Evolutionary conservation across 805 yeast species (phyloP).

Genomic region (Cyberlindnera lachancei): DNA sequence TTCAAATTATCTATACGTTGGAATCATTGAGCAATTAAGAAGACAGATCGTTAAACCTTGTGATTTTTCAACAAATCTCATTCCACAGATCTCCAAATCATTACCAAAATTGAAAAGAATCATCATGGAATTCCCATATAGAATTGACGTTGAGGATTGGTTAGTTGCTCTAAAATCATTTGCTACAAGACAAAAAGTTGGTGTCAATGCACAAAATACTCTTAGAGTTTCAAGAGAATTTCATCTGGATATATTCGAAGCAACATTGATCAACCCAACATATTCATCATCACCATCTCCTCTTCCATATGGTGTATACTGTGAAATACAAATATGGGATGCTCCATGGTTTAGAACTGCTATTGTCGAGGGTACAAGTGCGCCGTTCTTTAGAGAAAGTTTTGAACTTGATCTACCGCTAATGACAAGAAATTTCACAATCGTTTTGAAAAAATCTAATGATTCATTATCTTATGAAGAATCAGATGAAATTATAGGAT

Average conservation of each 20-base stretch:
- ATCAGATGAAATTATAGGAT: conserved; percentile 30
- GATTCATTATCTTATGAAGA: conserved; percentile 7
- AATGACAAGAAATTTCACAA: conserved; percentile 42
- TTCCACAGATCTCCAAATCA: conserved; percentile 24
- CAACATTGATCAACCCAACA: conserved; percentile 35
- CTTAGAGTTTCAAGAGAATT: conserved; percentile 49
- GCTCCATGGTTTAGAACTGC: conserved; percentile 76
- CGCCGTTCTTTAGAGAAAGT: conserved; percentile 82
- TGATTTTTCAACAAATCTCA: conserved; percentile 3
- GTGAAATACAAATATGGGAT: conserved; percentile 68
- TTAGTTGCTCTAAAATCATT: conserved; percentile 58
- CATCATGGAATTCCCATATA: conserved; percentile 55
- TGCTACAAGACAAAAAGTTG: conserved; percentile 46
- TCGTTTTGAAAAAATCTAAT: conserved; percentile 33
- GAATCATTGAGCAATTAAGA: conserved; percentile 48
- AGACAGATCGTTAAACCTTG: conserved; percentile 14
- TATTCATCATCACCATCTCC: conserved; percentile 13
- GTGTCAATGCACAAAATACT: conserved; percentile 22
- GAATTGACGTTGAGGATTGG: conserved; percentile 74
- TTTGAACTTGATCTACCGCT: conserved; percentile 54
- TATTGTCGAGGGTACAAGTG: conserved; percentile 37
- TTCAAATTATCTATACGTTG: conserved; percentile 52
- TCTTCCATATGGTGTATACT: too few species aligned
- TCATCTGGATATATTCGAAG: conserved; percentile 56
- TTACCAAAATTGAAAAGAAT: conserved; percentile 28